Evolutionary conservation across 345 rosid species (phyloP).

Genomic region (Populus tremula): DNA sequence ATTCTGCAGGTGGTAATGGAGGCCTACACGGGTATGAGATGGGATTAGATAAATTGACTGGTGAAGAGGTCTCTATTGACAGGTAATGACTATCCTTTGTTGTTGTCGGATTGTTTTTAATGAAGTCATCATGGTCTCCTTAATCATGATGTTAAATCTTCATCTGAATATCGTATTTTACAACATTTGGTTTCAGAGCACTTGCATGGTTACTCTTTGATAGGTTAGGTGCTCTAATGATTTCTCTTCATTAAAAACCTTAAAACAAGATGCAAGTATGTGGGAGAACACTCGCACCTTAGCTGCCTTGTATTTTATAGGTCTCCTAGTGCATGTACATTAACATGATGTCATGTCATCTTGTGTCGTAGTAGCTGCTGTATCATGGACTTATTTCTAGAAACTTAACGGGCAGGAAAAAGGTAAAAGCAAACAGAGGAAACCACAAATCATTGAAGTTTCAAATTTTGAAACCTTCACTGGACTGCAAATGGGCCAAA

Average conservation of each 20-base stretch:
- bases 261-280: background rate
- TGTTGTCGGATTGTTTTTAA: background rate
- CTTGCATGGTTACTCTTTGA: background rate
- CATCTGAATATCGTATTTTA: background rate
- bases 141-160: background rate
- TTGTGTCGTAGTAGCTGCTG: background rate
- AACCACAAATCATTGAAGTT: background rate
- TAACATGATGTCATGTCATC: background rate
- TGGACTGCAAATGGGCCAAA: background rate
- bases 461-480: background rate
- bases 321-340: background rate
- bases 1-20: conserved; percentile 39
- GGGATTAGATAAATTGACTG: conserved; percentile 33
- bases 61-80: conserved; percentile 40
- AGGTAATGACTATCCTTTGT: conserved; percentile 33
- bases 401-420: background rate
- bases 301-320: background rate
- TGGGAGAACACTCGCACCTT: background rate
- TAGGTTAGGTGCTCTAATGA: background rate
- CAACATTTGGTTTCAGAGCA: background rate
- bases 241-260: background rate
- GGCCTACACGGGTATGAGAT: conserved; percentile 33
- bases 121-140: background rate
- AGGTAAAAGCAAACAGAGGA: background rate
- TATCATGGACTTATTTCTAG: background rate